These are phyloP conservation scores for Myochromella boudieri DNA, from an alignment of 768 basidiomycete genomes.

Conservation along the genomic window DNA sequence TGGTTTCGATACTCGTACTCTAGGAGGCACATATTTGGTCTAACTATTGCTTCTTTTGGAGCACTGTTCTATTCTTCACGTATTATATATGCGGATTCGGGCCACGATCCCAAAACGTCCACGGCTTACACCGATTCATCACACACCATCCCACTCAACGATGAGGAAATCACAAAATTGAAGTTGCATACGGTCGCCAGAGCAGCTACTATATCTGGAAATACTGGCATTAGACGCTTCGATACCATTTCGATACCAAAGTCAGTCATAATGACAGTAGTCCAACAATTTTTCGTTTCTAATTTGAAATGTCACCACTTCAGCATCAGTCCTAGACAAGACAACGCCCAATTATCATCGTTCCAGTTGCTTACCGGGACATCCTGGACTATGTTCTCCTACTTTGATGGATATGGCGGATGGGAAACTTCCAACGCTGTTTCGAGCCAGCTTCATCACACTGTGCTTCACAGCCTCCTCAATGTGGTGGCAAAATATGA, in stretches of 20 bases:
- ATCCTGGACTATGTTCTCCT: constrained; percentile 31
- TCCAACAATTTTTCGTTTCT: too few species aligned
- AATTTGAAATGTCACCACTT: too few species aligned
- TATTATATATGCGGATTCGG: constrained; percentile 5
- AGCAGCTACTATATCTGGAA: neutral
- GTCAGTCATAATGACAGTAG: constrained; percentile 8
- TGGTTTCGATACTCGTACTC: neutral
- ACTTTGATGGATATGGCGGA: constrained; percentile 32
- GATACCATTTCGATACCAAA: constrained; percentile 11
- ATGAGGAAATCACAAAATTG: neutral
- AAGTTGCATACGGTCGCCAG: neutral
- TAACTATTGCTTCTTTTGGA: constrained; percentile 8
- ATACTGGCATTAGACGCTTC: constrained; percentile 14
- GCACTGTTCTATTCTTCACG: constrained; percentile 3
- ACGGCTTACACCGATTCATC: too few species aligned
- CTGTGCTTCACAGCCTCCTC: neutral
- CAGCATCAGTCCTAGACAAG: constrained; percentile 3
- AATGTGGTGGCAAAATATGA: constrained; percentile 9
- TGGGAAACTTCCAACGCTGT: constrained; percentile 24
- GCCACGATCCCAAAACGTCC: too few species aligned
- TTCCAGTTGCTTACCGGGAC: neutral
- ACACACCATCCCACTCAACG: neutral
- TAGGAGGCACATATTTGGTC: neutral
- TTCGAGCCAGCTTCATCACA: constrained; percentile 24
- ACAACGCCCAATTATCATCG: constrained; percentile 4